Base-by-base conservation (phyloP, 2,329 filamentous ascomycete species). In the Thermothelomyces thermophilus region DNA sequence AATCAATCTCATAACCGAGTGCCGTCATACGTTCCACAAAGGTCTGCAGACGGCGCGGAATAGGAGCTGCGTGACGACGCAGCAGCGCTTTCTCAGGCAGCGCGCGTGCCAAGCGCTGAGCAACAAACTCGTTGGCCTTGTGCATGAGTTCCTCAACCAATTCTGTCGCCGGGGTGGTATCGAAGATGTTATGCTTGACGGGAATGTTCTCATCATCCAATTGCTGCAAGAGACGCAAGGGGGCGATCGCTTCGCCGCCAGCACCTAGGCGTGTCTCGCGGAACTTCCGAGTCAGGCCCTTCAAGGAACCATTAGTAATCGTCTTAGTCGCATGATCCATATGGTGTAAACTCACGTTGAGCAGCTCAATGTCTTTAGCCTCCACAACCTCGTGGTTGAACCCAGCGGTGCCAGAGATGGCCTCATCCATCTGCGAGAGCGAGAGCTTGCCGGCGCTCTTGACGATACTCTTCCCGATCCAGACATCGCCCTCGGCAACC, bases 171-270 rank as follows among this genome's bases (percentile, higher is more conserved):
- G 84, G 76, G 11, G 88, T 89, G 26, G 88, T 91, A 66, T 96
- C 85, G 63, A 97, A 98, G 57, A 98, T 87, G 71, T 97, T 98
- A 66, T 89, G 82, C 71, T 95, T 90, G 35, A 97, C 90, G 2
- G 91, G 93, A 46, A 96, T 89, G 67, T 97, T 97, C 75, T 98
- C 93, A 60, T 98, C 93, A 60, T 98, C 93, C 35, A 97, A 78
- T 70, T 95, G 90, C 69, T 95, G 90, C 54, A 97, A 75, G 41
- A 98, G 78, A 50, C 93, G 86, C 46, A 98, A 80, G 35, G 91
- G 84, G 30, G 90, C 86, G 60, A 95, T 87, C 11, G 86, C 82
- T 56, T 86, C 82, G 37, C 82, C 82, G 31, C 86, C 85, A 46
- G 90, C 84, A 50, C 86, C 87, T 52, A 96, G 86, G 52, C 93